Evolutionary conservation across 2,329 filamentous ascomycete species (phyloP).

Genomic region (Diaporthe sp.): DNA sequence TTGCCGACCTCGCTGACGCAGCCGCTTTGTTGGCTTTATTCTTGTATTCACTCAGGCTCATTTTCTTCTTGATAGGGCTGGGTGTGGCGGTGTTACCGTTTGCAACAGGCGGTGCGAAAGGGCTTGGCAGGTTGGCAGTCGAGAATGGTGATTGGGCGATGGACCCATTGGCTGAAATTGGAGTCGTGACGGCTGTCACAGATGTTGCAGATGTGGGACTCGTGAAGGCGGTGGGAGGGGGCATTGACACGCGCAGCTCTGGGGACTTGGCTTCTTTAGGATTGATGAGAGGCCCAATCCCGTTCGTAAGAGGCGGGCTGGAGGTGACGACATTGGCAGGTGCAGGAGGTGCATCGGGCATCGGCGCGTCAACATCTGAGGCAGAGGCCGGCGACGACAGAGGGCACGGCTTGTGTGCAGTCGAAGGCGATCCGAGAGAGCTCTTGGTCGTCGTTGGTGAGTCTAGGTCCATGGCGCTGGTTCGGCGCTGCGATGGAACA

Average conservation of each 20-base stretch:
- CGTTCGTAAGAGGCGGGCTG: slow-evolving; percentile 39
- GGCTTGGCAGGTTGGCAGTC: slow-evolving; percentile 54
- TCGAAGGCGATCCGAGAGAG: slow-evolving; percentile 25
- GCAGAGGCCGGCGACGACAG: slow-evolving; percentile 40
- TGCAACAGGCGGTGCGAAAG: slow-evolving; percentile 57
- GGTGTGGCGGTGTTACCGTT: slow-evolving; percentile 63
- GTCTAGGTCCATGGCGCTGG: slow-evolving; percentile 57
- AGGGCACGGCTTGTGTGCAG: slow-evolving; percentile 30
- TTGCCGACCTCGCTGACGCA: slow-evolving; percentile 43
- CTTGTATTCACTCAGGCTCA: slow-evolving; percentile 77
- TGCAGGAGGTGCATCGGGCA: slow-evolving; percentile 52
- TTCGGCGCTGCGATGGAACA: slow-evolving; percentile 45
- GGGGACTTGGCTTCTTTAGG: slow-evolving; percentile 55
- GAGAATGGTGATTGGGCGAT: slow-evolving; percentile 66
- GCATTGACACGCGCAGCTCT: slow-evolving; percentile 68
- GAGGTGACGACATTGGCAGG: slow-evolving; percentile 44
- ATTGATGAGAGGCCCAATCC: slow-evolving; percentile 33
- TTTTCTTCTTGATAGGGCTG: slow-evolving; percentile 76
- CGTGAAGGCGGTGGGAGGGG: slow-evolving; percentile 66
- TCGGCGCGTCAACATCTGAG: slow-evolving; percentile 45
- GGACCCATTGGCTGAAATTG: slow-evolving; percentile 60
- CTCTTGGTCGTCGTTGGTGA: slow-evolving; percentile 52
- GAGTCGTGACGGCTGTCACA: slow-evolving; percentile 55
- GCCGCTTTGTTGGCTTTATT: slow-evolving; percentile 69
- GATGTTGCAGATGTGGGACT: slow-evolving; percentile 51